Conservation (phyloP, 257 asterid species). For the Oldenlandia corymbosa region DNA sequence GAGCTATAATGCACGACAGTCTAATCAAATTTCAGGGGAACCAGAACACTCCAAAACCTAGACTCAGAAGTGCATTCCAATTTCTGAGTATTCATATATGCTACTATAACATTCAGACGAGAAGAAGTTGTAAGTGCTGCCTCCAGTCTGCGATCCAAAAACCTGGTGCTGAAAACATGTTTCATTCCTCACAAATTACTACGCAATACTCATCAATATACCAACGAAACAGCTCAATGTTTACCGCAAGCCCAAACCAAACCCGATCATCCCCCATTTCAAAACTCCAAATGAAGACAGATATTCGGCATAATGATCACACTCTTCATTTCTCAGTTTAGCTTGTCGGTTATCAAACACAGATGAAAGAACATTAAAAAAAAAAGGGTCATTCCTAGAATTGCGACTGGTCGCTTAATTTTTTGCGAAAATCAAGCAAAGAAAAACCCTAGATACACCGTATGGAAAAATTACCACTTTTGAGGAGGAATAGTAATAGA, state of each 20-base stretch:
- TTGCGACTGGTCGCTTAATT: neutral
- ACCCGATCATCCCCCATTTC: neutral
- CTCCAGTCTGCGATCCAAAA: neutral
- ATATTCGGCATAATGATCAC: neutral
- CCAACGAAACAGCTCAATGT: too few species aligned
- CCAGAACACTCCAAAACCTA: neutral
- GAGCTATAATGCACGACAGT: too few species aligned
- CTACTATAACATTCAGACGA: neutral
- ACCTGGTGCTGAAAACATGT: neutral
- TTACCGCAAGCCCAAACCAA: too few species aligned
- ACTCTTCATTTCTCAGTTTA: neutral
- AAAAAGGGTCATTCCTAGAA: neutral
- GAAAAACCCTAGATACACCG: neutral
- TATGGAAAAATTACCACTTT: conserved; percentile 42
- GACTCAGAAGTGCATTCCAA: neutral
- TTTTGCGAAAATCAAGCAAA: neutral
- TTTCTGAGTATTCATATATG: neutral
- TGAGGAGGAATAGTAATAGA: conserved; percentile 47
- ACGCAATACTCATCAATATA: neutral
- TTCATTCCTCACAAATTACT: neutral
- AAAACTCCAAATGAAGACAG: neutral
- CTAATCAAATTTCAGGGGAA: neutral
- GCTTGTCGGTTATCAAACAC: neutral
- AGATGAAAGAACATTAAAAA: neutral
- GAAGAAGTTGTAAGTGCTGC: neutral